Evolutionary conservation across 2,329 filamentous ascomycete genomes (phyloP), one percentile per base, ranked within the genome.

Genomic region (Trichoderma sp.): DNA sequence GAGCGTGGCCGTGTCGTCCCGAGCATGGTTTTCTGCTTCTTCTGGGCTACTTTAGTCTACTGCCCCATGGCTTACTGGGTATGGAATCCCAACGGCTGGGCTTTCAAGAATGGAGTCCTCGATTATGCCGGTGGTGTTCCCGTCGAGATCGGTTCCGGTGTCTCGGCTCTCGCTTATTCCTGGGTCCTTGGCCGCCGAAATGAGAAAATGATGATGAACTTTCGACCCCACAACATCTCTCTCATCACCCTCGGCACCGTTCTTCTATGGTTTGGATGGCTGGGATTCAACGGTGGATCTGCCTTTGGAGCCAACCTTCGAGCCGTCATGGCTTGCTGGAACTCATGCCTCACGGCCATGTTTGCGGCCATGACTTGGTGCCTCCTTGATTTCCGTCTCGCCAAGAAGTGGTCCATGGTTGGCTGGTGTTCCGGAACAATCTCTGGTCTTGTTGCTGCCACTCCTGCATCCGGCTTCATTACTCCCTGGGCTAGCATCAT

Each of bases 201-300:
- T 84, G 95, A 98, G 85, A 96, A 94, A 85, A 97, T 98, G 94
- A 97, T 98, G 93, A 89, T 97, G 82, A 98, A 98, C 87, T 98
- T 98, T 88, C 93, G 96, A 74, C 96, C 96, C 21, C 96, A 99
- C 86, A 99, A 99, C 84, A 96, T 98, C 74, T 97, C 94, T 6
- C 88, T 98, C 77, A 97, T 99, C 82, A 94, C 96, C 0, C 91
- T 98, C 75, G 96, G 96, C 72, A 98, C 96, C 4, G 88, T 97
- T 73, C 88, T 99, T 76, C 93, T 99, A 68, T 98, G 94, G 94
- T 98, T 98, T 77, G 96, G 96, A 77, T 99, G 96, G 96, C 86
- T 99, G 73, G 96, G 94, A 68, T 99, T 99, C 89, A 99, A 99
- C 86, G 96, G 95, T 76, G 96, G 96, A 72, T 97, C 94, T 29